A percentile compares a stretch with the other conserved stretches of the same genome.
Evolutionary conservation across 1,284 basidiomycete genomes (phyloP).

Genomic region (Cystobasidium sp.): DNA sequence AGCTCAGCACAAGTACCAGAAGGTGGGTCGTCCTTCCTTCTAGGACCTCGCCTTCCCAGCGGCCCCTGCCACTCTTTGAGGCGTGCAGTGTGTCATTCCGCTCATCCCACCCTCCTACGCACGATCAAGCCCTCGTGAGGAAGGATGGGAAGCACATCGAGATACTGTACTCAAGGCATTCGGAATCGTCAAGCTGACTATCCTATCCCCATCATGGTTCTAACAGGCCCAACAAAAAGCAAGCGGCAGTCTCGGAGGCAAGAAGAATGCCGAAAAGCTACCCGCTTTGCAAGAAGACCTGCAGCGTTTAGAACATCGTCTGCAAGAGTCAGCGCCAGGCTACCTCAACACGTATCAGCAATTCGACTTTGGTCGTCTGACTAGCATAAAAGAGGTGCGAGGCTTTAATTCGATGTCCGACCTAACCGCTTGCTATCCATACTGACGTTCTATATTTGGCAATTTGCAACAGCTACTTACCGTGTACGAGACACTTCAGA

Average conservation of each 20-base stretch:
- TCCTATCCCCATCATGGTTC: neutral
- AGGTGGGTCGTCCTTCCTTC: conserved; percentile 9
- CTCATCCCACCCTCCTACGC: neutral
- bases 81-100: neutral
- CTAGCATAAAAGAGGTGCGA: conserved; percentile 37
- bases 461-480: conserved; percentile 35
- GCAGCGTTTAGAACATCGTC: neutral
- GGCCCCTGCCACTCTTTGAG: neutral
- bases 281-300: conserved; percentile 19
- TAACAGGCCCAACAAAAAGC: conserved; percentile 26
- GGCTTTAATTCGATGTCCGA: neutral
- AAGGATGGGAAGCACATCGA: neutral
- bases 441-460: neutral
- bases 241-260: conserved; percentile 12
- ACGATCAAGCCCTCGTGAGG: neutral
- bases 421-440: neutral
- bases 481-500: conserved; percentile 37
- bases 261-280: conserved; percentile 39
- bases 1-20: conserved; percentile 11
- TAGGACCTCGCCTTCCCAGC: neutral
- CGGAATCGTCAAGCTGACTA: neutral
- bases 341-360: conserved; percentile 32
- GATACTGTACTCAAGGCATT: neutral
- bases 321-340: conserved; percentile 23
- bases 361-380: conserved; percentile 31